Evolutionary conservation across 257 asterid genomes (phyloP).

Genomic region (Petunia secreta): DNA sequence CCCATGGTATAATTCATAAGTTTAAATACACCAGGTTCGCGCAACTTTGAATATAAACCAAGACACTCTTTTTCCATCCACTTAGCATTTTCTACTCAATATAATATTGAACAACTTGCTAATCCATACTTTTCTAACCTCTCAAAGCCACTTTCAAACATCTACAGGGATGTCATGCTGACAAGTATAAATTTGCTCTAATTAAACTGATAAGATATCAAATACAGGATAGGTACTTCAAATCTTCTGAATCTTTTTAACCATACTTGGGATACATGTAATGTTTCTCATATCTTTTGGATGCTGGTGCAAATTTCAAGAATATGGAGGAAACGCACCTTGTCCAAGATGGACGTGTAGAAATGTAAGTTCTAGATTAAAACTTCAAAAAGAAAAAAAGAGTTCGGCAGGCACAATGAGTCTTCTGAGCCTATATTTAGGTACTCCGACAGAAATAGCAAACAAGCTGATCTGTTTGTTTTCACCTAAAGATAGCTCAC

Average conservation of each 20-base stretch:
- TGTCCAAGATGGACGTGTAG: neutral
- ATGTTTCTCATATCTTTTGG: neutral
- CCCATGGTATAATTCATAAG: too few species aligned
- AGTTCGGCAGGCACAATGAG: neutral
- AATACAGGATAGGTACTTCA: constrained; percentile 14
- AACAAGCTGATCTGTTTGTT: neutral
- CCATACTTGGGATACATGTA: neutral
- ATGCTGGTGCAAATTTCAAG: neutral
- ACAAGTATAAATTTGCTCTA: constrained; percentile 9
- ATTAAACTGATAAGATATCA: neutral
- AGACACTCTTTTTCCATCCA: neutral
- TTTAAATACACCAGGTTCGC: too few species aligned
- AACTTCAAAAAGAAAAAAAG: neutral
- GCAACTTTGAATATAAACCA: neutral
- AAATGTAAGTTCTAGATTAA: neutral
- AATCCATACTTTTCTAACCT: neutral
- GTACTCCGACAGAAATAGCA: neutral
- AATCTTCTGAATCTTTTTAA: constrained; percentile 10
- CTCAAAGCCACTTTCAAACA: neutral
- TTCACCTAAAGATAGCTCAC: neutral
- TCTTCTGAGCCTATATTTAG: neutral
- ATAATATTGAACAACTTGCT: neutral
- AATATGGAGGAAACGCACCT: constrained; percentile 3
- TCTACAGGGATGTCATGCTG: neutral
- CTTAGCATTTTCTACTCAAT: neutral